phyloP scores from a whole-genome alignment of 768 basidiomycete species.

The Russula ochroleuca region DNA sequence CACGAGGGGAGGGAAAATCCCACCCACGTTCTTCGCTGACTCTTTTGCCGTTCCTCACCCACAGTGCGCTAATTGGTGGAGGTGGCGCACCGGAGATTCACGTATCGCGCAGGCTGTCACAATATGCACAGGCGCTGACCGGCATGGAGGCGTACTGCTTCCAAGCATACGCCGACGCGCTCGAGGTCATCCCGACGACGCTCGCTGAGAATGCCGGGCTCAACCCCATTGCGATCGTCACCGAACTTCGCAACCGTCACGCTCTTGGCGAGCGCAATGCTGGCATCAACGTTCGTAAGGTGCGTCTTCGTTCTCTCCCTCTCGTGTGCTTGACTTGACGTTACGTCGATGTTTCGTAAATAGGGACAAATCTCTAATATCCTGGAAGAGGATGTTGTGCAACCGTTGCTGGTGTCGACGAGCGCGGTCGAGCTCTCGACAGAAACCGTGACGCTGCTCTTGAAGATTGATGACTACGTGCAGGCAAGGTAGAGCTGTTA shows the following conservation, averaged over 20 bases:
- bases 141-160: conserved; percentile 99
- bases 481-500: conserved; percentile 54
- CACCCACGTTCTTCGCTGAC: background rate
- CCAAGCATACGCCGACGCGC: conserved; percentile 95
- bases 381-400: conserved; percentile 94
- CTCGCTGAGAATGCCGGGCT: conserved; percentile 98
- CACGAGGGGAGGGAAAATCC: background rate
- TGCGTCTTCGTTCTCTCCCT: conserved; percentile 34
- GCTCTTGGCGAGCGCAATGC: conserved; percentile 92
- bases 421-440: conserved; percentile 93
- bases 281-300: conserved; percentile 98
- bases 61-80: conserved; percentile 86
- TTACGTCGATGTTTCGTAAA: background rate
- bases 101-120: conserved; percentile 84
- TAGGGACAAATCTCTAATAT: conserved; percentile 97
- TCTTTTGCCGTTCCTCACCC: background rate
- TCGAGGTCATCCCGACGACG: conserved; percentile 97
- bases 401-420: conserved; percentile 91
- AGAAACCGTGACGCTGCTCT: conserved; percentile 92
- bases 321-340: background rate
- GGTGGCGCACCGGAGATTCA: conserved; percentile 98
- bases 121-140: conserved; percentile 87
- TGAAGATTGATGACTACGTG: conserved; percentile 95
- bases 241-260: conserved; percentile 94
- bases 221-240: conserved; percentile 97